Evolutionary conservation across 2,329 filamentous ascomycete species (phyloP).

Genomic region (Westerdykella aurantiaca): DNA sequence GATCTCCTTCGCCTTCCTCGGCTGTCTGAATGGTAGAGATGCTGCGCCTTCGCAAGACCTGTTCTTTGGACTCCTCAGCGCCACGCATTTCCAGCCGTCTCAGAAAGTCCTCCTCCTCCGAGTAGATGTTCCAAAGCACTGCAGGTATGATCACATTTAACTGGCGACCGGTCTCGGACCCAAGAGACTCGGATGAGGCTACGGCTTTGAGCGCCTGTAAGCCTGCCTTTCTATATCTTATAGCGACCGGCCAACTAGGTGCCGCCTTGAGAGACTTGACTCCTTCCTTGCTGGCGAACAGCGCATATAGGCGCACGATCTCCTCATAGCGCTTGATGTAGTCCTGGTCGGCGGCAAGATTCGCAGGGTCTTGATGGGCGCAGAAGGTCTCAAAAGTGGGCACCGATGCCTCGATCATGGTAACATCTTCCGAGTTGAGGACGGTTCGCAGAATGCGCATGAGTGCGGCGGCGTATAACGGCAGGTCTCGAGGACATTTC

Average conservation of each 20-base stretch:
- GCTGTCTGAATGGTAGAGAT: slow-evolving; percentile 69
- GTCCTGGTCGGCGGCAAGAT: slow-evolving; percentile 76
- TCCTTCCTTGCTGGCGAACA: slow-evolving; percentile 64
- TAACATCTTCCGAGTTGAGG: slow-evolving; percentile 78
- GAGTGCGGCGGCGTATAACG: slow-evolving; percentile 78
- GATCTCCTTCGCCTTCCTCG: slow-evolving; percentile 62
- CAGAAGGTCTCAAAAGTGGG: slow-evolving; percentile 85
- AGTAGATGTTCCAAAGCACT: slow-evolving; percentile 80
- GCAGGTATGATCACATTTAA: slow-evolving; percentile 75
- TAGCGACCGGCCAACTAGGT: slow-evolving; percentile 64
- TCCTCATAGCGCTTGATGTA: slow-evolving; percentile 79
- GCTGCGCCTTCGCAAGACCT: slow-evolving; percentile 63
- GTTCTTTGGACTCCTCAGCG: slow-evolving; percentile 61
- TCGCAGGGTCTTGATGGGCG: slow-evolving; percentile 77
- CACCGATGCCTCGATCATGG: slow-evolving; percentile 86
- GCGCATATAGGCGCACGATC: slow-evolving; percentile 72
- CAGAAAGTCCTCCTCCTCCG: slow-evolving; percentile 64
- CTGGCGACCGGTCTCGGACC: slow-evolving; percentile 68
- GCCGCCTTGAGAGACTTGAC: slow-evolving; percentile 39
- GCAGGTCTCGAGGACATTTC: slow-evolving; percentile 83
- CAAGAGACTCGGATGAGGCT: slow-evolving; percentile 71
- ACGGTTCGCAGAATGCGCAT: slow-evolving; percentile 79
- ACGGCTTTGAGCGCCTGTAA: slow-evolving; percentile 70
- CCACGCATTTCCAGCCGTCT: slow-evolving; percentile 62
- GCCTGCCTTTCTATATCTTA: slow-evolving; percentile 55